Evolutionary conservation across 2,329 filamentous ascomycete genomes (phyloP).

Genomic region (Pezicula carpinea): DNA sequence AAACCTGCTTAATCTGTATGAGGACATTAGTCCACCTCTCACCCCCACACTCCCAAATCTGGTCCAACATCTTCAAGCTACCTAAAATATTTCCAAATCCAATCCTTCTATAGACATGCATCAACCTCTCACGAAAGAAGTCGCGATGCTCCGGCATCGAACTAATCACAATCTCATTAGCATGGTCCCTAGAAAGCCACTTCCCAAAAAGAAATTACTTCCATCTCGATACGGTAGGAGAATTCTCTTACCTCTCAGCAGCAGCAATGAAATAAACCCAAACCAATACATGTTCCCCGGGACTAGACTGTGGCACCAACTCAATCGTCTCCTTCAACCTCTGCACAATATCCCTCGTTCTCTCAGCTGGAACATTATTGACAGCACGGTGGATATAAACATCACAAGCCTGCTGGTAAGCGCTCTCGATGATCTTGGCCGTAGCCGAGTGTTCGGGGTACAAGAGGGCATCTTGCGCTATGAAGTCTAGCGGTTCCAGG

Average conservation of each 20-base stretch:
- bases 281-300: conserved; percentile 2
- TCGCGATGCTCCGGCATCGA: too few relatives aligned
- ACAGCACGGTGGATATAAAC: conserved; percentile 1
- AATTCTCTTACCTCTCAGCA: background rate
- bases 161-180: too few relatives aligned
- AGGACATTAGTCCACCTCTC: too few relatives aligned
- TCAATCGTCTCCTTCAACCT: background rate
- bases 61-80: too few relatives aligned
- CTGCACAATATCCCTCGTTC: background rate
- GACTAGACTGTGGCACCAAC: background rate
- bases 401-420: background rate
- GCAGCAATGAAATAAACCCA: conserved; percentile 3
- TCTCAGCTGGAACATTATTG: background rate
- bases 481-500: background rate
- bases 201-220: too few relatives aligned
- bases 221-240: too few relatives aligned
- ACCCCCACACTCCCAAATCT: too few relatives aligned
- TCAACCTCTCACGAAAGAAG: too few relatives aligned
- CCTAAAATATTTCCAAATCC: too few relatives aligned
- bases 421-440: background rate
- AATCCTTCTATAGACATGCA: too few relatives aligned
- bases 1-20: too few relatives aligned
- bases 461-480: background rate
- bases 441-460: background rate
- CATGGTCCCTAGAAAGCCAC: too few relatives aligned